Evolutionary conservation across 2,329 filamentous ascomycete species (phyloP).

Genomic region (Aspergillus aculeatinus): DNA sequence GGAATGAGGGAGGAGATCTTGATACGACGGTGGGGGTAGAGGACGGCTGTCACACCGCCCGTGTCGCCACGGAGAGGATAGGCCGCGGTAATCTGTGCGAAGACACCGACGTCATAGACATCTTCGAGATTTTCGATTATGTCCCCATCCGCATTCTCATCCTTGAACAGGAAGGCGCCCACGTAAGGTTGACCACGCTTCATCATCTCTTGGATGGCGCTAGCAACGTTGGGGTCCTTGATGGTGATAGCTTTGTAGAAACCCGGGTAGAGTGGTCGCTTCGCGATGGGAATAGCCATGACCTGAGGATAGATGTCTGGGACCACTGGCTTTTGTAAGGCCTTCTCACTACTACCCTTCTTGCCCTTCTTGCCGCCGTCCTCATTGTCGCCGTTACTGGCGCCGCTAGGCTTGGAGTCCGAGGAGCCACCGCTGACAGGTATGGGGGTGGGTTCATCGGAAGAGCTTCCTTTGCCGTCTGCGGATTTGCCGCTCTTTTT

Average conservation of each 20-base stretch:
- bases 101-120: slow-evolving; percentile 93
- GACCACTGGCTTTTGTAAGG: slow-evolving; percentile 81
- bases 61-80: slow-evolving; percentile 84
- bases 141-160: slow-evolving; percentile 90
- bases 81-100: slow-evolving; percentile 94
- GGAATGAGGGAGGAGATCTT: slow-evolving; percentile 81
- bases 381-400: slow-evolving; percentile 54
- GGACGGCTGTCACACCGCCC: slow-evolving; percentile 80
- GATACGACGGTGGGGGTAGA: slow-evolving; percentile 94
- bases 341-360: slow-evolving; percentile 67
- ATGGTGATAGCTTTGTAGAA: slow-evolving; percentile 99
- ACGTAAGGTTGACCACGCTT: slow-evolving; percentile 97
- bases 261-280: slow-evolving; percentile 89
- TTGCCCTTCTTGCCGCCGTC: slow-evolving; percentile 69
- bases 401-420: slow-evolving; percentile 55
- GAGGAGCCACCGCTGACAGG: slow-evolving; percentile 35
- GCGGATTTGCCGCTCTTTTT: slow-evolving; percentile 40
- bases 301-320: slow-evolving; percentile 97
- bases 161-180: slow-evolving; percentile 94
- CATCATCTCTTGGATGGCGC: slow-evolving; percentile 92
- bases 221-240: slow-evolving; percentile 84
- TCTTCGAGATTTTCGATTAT: slow-evolving; percentile 87
- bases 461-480: slow-evolving; percentile 49
- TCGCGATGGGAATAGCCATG: slow-evolving; percentile 93
- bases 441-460: slow-evolving; percentile 48